phyloP scores from a whole-genome alignment of 306 rosid genomes.

The Canavalia ensiformis region DNA sequence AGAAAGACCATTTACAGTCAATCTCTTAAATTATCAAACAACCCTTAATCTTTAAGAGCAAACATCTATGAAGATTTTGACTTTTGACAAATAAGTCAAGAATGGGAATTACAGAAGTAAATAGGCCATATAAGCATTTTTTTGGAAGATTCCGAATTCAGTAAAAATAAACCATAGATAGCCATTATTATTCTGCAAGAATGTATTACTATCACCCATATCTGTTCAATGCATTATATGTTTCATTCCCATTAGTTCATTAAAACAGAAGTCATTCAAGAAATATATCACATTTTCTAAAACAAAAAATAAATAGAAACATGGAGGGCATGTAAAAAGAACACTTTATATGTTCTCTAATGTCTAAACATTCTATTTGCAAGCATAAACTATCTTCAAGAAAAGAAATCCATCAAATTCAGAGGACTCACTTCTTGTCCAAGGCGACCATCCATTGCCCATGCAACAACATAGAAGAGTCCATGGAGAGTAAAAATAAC shows the following conservation, averaged over 20 bases:
- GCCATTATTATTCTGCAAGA: background rate
- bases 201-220: background rate
- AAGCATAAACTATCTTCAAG: conserved; percentile 32
- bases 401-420: conserved; percentile 26
- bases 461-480: conserved; percentile 61
- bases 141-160: background rate
- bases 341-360: background rate
- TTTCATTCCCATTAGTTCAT: conserved; percentile 7
- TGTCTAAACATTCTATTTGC: conserved; percentile 4
- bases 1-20: background rate
- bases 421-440: conserved; percentile 63
- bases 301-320: conserved; percentile 11
- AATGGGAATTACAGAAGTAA: background rate
- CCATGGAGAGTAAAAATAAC: conserved; percentile 86
- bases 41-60: background rate
- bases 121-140: background rate
- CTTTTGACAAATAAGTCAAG: background rate
- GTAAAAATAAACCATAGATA: background rate
- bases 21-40: background rate
- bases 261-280: background rate
- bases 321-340: conserved; percentile 4
- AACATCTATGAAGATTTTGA: background rate
- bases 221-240: background rate
- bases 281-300: background rate
- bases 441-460: conserved; percentile 76